Percentiles rank a stretch among this genome's conserved stretches.
Evolutionary conservation across 345 rosid species (phyloP).

Genomic region (Litchi chinensis): DNA sequence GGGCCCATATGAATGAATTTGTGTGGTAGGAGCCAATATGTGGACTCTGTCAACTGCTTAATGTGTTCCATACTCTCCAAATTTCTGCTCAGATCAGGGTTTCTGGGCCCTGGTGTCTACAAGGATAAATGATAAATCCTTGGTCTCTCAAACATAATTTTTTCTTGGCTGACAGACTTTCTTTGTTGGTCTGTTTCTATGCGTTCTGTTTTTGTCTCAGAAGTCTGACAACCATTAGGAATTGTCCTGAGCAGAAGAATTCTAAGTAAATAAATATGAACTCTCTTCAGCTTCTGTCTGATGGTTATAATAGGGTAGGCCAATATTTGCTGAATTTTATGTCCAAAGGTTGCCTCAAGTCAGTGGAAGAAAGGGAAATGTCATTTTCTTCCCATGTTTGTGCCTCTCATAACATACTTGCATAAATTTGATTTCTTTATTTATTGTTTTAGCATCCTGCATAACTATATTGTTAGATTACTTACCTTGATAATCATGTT

Average conservation of each 20-base stretch:
- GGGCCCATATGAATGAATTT: slow-evolving; percentile 18
- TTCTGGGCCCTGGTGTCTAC: slow-evolving; percentile 46
- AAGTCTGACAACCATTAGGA: slow-evolving; percentile 37
- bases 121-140: slow-evolving; percentile 13
- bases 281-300: background rate
- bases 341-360: slow-evolving; percentile 10
- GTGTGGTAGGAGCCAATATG: slow-evolving; percentile 19
- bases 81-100: slow-evolving; percentile 29
- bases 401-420: background rate
- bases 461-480: background rate
- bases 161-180: slow-evolving; percentile 22
- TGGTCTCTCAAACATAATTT: slow-evolving; percentile 11
- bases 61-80: slow-evolving; percentile 17
- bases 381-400: slow-evolving; percentile 15
- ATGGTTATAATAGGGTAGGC: background rate
- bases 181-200: slow-evolving; percentile 18
- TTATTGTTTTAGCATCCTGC: slow-evolving; percentile 5
- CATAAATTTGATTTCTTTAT: background rate
- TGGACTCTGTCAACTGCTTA: slow-evolving; percentile 18
- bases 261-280: background rate
- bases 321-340: slow-evolving; percentile 8
- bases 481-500: slow-evolving; percentile 3
- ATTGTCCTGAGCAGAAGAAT: slow-evolving; percentile 24
- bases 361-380: background rate
- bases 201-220: slow-evolving; percentile 16